Base-by-base conservation (phyloP, 345 rosid genomes). In the Corchorus capsularis region DNA sequence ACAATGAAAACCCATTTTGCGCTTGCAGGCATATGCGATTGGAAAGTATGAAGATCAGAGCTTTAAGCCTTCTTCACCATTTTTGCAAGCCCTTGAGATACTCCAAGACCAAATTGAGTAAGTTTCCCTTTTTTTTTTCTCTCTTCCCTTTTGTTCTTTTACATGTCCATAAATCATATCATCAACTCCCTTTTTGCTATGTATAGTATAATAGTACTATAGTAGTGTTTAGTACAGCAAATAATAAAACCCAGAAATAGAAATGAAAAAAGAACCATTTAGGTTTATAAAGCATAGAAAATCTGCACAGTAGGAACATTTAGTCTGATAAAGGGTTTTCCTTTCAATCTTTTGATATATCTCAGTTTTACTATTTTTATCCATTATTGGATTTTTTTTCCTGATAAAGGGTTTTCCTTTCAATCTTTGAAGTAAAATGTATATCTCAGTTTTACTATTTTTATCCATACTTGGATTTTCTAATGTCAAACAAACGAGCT, bases 231-330 rank as follows among this genome's bases (percentile, higher is more conserved):
- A 16, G 17, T 15, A 4, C 15, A 52, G 16, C 12, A 49, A 1
- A 15, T 8, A n/a, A 52, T n/a, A 53, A 53, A 53, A n/a, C n/a
- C n/a, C 8, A 16, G 57, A 16, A 16, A 53, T 19, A 16, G 17
- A 53, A 17, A 16, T 16, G 56, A 52, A 52, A n/a, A n/a, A n/a
- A n/a, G n/a, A n/a, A n/a, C 56, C 19, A 52, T 16, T 53, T 52
- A 52, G 56, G 7, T 16, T 52, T 52, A 19, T 52, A 52, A 85
- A 87, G 4, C 88, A 86, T 65, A 77, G 8, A 90, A 83, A 64
- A 81, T 87, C n/a, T n/a, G 57, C n/a, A n/a, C n/a, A n/a, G n/a
- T 54, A 41, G 20, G 19, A 37, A 12, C 16, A 22, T 7, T 15
- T 66, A 16, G 4, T 2, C 7, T 8, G 34, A 16, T 43, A 10